Conservation (phyloP, 2,329 filamentous ascomycete species). For the Capronia epimyces region DNA sequence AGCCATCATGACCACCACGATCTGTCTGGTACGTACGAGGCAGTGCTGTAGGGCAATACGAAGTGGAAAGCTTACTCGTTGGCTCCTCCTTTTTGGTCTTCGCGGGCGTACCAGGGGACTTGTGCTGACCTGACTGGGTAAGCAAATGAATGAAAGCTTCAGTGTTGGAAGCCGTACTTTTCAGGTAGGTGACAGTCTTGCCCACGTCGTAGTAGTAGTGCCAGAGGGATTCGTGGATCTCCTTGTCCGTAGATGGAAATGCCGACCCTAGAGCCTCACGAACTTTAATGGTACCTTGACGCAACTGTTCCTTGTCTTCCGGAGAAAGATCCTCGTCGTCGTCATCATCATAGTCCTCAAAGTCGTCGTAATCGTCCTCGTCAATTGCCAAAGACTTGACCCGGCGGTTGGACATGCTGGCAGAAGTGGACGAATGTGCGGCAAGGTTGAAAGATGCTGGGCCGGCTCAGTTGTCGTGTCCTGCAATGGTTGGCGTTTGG, state of each 20-base stretch:
- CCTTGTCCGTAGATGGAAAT: constrained; percentile 57
- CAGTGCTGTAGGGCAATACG: constrained; percentile 5
- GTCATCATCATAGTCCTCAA: constrained; percentile 32
- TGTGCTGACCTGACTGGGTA: constrained; percentile 22
- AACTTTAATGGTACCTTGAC: constrained; percentile 61
- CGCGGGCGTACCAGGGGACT: constrained; percentile 5
- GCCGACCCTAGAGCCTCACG: constrained; percentile 59
- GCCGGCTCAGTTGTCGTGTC: background rate
- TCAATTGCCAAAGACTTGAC: constrained; percentile 43
- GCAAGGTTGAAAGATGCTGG: no score
- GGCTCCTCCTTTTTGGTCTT: constrained; percentile 12
- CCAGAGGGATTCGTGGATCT: constrained; percentile 88
- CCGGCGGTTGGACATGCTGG: constrained; percentile 43
- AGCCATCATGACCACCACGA: constrained; percentile 24
- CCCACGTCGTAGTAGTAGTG: constrained; percentile 92
- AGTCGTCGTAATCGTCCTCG: constrained; percentile 40
- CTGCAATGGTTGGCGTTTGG: background rate
- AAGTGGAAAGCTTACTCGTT: constrained; percentile 20
- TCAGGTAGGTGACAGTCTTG: constrained; percentile 75
- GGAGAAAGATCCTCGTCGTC: constrained; percentile 34
- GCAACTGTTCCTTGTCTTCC: constrained; percentile 53
- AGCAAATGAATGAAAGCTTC: background rate
- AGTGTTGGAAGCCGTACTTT: constrained; percentile 46
- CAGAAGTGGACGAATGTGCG: background rate
- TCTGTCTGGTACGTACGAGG: constrained; percentile 8